Conservation (phyloP, 2,329 filamentous ascomycete species). For the Scopulariopsis brevicaulis region DNA sequence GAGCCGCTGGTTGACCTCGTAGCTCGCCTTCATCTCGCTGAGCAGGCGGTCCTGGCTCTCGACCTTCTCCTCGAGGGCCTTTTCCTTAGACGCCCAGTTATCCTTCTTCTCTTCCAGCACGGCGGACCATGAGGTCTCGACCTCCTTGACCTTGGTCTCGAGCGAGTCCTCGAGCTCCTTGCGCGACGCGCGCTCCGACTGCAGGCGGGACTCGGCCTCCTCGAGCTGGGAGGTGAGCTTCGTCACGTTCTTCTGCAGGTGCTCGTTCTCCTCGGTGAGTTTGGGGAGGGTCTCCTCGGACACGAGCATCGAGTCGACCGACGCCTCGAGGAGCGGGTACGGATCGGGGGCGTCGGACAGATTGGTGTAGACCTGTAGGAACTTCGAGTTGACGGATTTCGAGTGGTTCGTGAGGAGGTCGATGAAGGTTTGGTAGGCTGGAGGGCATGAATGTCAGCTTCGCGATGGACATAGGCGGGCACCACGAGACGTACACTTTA, state of each 20-base stretch:
- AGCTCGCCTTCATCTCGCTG: constrained; percentile 92
- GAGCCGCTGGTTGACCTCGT: constrained; percentile 88
- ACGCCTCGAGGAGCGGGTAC: constrained; percentile 91
- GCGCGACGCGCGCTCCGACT: constrained; percentile 62
- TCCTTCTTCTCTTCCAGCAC: constrained; percentile 88
- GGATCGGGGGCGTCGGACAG: constrained; percentile 94
- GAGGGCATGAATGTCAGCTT: constrained; percentile 1
- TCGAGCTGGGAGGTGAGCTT: constrained; percentile 73
- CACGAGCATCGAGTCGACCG: constrained; percentile 74
- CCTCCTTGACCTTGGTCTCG: constrained; percentile 74
- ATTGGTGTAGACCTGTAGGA: constrained; percentile 84
- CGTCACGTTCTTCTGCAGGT: constrained; percentile 68
- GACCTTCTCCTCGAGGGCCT: constrained; percentile 80
- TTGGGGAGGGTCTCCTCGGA: constrained; percentile 89
- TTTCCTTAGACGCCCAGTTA: constrained; percentile 94
- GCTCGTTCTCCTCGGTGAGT: constrained; percentile 77
- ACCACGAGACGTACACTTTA: constrained; percentile 54
- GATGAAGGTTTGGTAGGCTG: constrained; percentile 95
- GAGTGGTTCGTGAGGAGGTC: constrained; percentile 93
- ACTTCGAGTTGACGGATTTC: constrained; percentile 86
- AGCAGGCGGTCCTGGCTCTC: constrained; percentile 87
- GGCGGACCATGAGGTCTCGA: constrained; percentile 81
- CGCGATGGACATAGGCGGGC: neutral
- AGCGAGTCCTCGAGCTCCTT: constrained; percentile 67
- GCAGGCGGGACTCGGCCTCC: constrained; percentile 67